A percentile compares a stretch with the other conserved stretches of the same genome.
Evolutionary conservation across 768 basidiomycete species (phyloP).

Genomic region (Rickenella mellea): DNA sequence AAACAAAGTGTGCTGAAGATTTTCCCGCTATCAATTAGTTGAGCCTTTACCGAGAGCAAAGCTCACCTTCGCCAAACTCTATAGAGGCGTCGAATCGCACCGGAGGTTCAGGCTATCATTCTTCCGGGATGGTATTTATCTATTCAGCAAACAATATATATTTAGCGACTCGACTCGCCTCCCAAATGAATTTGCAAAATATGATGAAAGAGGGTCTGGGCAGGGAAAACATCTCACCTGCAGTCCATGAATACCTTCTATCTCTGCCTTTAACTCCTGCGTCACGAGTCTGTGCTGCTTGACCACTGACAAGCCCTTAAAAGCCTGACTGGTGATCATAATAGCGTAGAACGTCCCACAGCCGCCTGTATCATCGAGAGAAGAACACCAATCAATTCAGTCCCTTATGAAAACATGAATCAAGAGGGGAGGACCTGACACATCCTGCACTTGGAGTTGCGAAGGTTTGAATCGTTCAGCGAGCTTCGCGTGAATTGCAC

Average conservation of each 20-base stretch:
- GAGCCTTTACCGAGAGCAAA: too few species aligned
- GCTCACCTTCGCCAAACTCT: too few species aligned
- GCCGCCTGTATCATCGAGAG: slow-evolving; percentile 49
- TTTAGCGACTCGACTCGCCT: too few species aligned
- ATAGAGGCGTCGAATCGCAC: too few species aligned
- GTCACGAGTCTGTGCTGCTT: slow-evolving; percentile 94
- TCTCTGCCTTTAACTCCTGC: slow-evolving; percentile 77
- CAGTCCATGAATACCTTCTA: slow-evolving; percentile 85
- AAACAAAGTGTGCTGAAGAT: too few species aligned
- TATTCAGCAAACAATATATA: too few species aligned
- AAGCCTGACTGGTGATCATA: slow-evolving; percentile 71
- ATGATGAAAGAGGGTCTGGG: too few species aligned
- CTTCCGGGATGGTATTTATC: too few species aligned
- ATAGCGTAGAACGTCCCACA: slow-evolving; percentile 98
- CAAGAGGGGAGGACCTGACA: slow-evolving; percentile 66
- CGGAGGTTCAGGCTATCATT: too few species aligned
- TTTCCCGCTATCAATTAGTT: too few species aligned
- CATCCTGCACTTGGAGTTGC: slow-evolving; percentile 79
- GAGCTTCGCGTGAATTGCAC: slow-evolving; percentile 62
- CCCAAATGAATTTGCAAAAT: too few species aligned
- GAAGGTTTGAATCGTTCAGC: slow-evolving; percentile 68
- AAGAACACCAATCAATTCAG: neutral
- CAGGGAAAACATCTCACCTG: slow-evolving; percentile 78
- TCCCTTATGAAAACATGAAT: slow-evolving; percentile 1
- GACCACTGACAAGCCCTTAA: slow-evolving; percentile 77